Evolutionary conservation across 78 protist species (phyloP).

Genomic region (Dictyostelium citrinum): DNA sequence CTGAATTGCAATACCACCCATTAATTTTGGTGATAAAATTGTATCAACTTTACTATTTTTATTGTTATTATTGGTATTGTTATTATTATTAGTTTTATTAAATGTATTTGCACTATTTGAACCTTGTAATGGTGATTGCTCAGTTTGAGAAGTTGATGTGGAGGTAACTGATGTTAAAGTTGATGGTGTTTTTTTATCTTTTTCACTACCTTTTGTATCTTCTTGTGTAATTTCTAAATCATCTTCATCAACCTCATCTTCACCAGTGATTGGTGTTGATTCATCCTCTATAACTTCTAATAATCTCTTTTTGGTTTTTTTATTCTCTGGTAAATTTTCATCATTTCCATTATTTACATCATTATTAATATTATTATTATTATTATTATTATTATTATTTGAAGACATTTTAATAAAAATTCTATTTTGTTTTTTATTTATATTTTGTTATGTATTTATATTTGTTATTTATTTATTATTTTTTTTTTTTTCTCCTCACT

Average conservation of each 20-base stretch:
- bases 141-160: not conserved
- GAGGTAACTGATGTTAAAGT: not conserved
- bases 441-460: too few species aligned
- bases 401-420: not conserved
- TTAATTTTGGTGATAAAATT: not conserved
- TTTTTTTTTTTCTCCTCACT: too few species aligned
- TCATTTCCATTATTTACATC: not conserved
- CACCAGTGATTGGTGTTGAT: not conserved
- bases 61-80: too few species aligned
- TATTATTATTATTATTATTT: not conserved
- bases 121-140: not conserved
- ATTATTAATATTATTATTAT: not conserved
- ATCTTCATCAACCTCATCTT: constrained; percentile 9
- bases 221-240: constrained; percentile 1
- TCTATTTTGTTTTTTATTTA: too few species aligned
- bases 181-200: not conserved
- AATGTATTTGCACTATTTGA: not conserved
- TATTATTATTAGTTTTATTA: not conserved
- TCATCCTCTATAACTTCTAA: constrained; percentile 46
- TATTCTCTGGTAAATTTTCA: constrained; percentile 40
- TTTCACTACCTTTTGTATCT: constrained; percentile 14
- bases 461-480: too few species aligned
- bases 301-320: constrained; percentile 52
- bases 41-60: not conserved
- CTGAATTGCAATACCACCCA: not conserved